Conservation (phyloP, 2,329 filamentous ascomycete genomes). For the Pseudocercospora fijiensis region DNA sequence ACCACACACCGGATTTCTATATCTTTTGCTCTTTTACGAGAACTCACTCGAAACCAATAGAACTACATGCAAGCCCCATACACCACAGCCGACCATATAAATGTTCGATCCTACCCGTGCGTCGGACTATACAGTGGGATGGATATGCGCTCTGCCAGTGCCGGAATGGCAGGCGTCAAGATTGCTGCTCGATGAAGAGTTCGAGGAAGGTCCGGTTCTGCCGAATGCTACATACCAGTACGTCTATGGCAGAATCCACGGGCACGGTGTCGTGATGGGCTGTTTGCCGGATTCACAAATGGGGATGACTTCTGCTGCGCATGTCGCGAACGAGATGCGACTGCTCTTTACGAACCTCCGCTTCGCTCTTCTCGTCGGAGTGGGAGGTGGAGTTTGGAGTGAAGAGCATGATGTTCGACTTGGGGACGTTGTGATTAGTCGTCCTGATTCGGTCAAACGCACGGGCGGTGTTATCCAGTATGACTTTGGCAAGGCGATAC, state of each 20-base stretch:
- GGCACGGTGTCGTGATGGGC: slow-evolving; percentile 16
- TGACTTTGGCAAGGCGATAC: slow-evolving; percentile 1
- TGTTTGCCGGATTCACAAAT: slow-evolving; percentile 8
- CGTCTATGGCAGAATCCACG: slow-evolving; percentile 9
- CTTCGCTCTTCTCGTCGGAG: slow-evolving; percentile 26
- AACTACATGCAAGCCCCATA: too few relatives aligned
- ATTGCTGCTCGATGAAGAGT: slow-evolving; percentile 8
- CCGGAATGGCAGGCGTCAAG: slow-evolving; percentile 13
- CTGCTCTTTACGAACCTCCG: slow-evolving; percentile 23
- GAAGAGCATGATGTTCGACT: slow-evolving; percentile 31
- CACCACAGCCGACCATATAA: too few relatives aligned
- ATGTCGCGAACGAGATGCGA: slow-evolving; percentile 27
- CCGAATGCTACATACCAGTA: slow-evolving; percentile 5
- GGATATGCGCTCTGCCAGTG: slow-evolving; percentile 12
- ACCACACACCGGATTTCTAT: too few relatives aligned
- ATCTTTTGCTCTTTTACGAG: too few relatives aligned
- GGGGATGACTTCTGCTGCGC: slow-evolving; percentile 9
- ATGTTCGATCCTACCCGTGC: neutral
- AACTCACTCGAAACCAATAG: too few relatives aligned
- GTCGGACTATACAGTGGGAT: slow-evolving; percentile 8
- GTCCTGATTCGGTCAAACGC: slow-evolving; percentile 13
- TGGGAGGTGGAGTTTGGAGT: slow-evolving; percentile 29
- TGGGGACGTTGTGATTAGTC: slow-evolving; percentile 33
- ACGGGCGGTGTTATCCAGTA: slow-evolving; percentile 29
- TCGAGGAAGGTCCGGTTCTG: neutral